Conservation (phyloP, 345 rosid genomes). For the Acer campestre region DNA sequence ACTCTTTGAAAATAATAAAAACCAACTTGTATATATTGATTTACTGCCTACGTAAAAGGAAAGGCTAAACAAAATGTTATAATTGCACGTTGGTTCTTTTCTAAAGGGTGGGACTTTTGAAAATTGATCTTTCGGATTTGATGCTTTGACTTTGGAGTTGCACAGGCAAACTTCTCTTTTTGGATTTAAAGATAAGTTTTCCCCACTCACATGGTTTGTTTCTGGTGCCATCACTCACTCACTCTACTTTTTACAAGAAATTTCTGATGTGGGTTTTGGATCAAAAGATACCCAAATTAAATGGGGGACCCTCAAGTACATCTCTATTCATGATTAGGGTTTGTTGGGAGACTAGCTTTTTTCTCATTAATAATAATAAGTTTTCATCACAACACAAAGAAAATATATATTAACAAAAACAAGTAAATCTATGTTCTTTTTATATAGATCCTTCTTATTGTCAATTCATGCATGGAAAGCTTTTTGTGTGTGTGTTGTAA, state of each 20-base stretch:
- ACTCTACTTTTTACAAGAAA: conserved; percentile 31
- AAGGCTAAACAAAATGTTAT: conserved; percentile 19
- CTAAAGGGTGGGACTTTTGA: conserved; percentile 24
- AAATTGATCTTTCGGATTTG: conserved; percentile 35
- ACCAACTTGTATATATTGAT: background rate
- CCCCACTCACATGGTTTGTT: conserved; percentile 65
- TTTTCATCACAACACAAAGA: conserved; percentile 1
- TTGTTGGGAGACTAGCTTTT: conserved; percentile 32
- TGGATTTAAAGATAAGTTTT: conserved; percentile 50
- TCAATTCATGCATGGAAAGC: conserved; percentile 32
- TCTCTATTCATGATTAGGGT: conserved; percentile 48
- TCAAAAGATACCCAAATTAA: conserved; percentile 42
- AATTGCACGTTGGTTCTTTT: conserved; percentile 28
- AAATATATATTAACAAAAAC: background rate
- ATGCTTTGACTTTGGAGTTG: conserved; percentile 56
- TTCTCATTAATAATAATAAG: conserved; percentile 16
- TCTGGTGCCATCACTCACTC: conserved; percentile 38
- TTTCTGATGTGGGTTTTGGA: conserved; percentile 24
- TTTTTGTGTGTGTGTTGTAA: conserved; percentile 24
- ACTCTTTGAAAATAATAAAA: background rate
- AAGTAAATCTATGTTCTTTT: conserved; percentile 31
- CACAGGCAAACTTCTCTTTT: conserved; percentile 49
- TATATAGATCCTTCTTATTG: conserved; percentile 40
- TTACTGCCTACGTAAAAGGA: conserved; percentile 20
- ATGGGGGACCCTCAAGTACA: conserved; percentile 28